Conservation (phyloP, 2,329 filamentous ascomycete species). For the Clonostachys byssicola region DNA sequence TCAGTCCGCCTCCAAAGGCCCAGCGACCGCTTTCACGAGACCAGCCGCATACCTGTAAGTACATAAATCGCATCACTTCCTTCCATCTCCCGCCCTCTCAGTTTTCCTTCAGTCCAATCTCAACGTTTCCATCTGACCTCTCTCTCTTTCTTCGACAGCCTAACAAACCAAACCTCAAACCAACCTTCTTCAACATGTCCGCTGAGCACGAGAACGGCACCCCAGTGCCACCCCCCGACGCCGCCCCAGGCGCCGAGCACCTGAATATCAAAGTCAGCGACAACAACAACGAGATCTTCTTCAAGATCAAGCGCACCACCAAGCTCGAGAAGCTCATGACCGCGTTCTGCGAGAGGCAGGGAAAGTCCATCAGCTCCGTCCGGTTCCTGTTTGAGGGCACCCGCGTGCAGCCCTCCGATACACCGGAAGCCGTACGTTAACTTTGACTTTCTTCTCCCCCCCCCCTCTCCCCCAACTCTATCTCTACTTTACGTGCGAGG, state of each 20-base stretch:
- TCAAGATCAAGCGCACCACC: slow-evolving; percentile 98
- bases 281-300: slow-evolving; percentile 99
- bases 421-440: slow-evolving; percentile 79
- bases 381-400: slow-evolving; percentile 96
- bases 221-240: slow-evolving; percentile 28
- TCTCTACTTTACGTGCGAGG: not conserved
- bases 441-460: not conserved
- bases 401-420: slow-evolving; percentile 84
- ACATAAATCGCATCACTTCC: too few species aligned
- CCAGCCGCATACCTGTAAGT: too few species aligned
- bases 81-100: too few species aligned
- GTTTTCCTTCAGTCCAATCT: not conserved
- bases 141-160: not conserved
- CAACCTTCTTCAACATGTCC: not conserved
- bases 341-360: slow-evolving; percentile 94
- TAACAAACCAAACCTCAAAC: not conserved
- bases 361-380: slow-evolving; percentile 79
- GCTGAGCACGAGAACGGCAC: slow-evolving; percentile 30
- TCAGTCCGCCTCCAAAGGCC: too few species aligned
- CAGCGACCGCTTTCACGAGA: too few species aligned
- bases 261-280: slow-evolving; percentile 99
- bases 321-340: slow-evolving; percentile 98
- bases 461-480: not conserved
- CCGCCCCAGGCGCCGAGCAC: slow-evolving; percentile 61
- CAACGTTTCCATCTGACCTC: not conserved